Conservation (phyloP, 2,329 filamentous ascomycete species). For the Fusarium euwallaceae region DNA sequence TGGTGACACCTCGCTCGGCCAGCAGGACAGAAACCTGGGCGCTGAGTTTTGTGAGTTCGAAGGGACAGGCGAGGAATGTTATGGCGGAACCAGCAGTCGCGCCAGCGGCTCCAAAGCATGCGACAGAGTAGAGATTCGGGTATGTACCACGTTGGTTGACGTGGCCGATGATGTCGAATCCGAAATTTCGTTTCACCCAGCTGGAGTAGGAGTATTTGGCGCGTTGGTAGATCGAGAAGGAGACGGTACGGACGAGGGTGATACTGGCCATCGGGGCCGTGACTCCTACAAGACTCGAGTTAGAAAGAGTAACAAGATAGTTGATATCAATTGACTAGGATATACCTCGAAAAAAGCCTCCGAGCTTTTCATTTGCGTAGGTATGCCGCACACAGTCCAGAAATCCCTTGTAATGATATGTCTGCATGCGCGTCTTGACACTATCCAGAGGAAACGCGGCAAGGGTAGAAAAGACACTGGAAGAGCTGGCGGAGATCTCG, state of each 20-base stretch:
- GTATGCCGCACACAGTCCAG: conserved; percentile 81
- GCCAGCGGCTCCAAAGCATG: conserved; percentile 82
- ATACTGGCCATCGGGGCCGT: conserved; percentile 85
- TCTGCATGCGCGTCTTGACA: conserved; percentile 91
- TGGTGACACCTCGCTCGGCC: conserved; percentile 60
- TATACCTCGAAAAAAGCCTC: conserved; percentile 85
- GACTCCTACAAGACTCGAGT: conserved; percentile 66
- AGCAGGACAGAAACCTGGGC: conserved; percentile 87
- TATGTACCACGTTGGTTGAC: conserved; percentile 78
- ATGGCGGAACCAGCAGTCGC: conserved; percentile 85
- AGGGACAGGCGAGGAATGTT: conserved; percentile 85
- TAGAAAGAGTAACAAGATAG: conserved; percentile 16
- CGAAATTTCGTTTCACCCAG: conserved; percentile 76
- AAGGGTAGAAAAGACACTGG: conserved; percentile 83
- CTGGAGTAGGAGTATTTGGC: conserved; percentile 80
- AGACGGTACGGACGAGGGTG: conserved; percentile 81
- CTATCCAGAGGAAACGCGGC: conserved; percentile 89
- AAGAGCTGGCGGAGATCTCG: conserved; percentile 82
- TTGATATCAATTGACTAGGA: conserved; percentile 4
- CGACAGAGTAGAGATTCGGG: conserved; percentile 79
- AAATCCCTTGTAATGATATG: conserved; percentile 83
- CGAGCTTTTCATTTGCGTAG: conserved; percentile 78
- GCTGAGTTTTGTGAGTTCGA: conserved; percentile 90
- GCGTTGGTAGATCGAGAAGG: conserved; percentile 84
- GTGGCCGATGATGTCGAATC: conserved; percentile 78